Conservation (phyloP, 1,284 basidiomycete genomes). For the Pisolithus thermaeus region DNA sequence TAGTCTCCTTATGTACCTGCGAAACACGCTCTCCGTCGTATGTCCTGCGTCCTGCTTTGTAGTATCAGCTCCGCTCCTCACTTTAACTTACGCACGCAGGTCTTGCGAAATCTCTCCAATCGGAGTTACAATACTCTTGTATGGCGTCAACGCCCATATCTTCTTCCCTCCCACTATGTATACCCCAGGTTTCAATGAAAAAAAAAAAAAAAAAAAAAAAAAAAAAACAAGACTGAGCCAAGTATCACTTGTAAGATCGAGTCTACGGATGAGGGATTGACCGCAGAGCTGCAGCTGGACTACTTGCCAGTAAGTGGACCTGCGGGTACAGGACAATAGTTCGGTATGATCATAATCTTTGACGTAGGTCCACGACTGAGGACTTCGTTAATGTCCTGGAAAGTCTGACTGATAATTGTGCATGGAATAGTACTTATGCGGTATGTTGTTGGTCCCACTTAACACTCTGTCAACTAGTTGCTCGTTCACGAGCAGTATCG, state of each 20-base stretch:
- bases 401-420: too few relatives aligned
- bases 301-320: conserved; percentile 57
- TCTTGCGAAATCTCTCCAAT: conserved; percentile 81
- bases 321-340: neutral
- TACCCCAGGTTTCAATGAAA: conserved; percentile 75
- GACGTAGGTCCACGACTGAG: too few relatives aligned
- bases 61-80: neutral
- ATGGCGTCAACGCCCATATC: conserved; percentile 77
- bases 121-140: conserved; percentile 66
- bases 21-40: conserved; percentile 87
- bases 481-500: too few relatives aligned
- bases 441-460: too few relatives aligned
- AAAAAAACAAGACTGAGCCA: conserved; percentile 69
- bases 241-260: conserved; percentile 78
- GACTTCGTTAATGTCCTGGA: too few relatives aligned
- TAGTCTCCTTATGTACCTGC: conserved; percentile 84
- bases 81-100: conserved; percentile 37
- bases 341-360: neutral
- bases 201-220: conserved; percentile 61
- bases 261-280: conserved; percentile 63
- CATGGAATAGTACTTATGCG: too few relatives aligned
- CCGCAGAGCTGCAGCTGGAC: conserved; percentile 63
- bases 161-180: conserved; percentile 87
- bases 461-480: too few relatives aligned
- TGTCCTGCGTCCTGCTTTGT: conserved; percentile 11